phyloP scores from a whole-genome alignment of 75 land plant species.

The Pinus albicaulis region DNA sequence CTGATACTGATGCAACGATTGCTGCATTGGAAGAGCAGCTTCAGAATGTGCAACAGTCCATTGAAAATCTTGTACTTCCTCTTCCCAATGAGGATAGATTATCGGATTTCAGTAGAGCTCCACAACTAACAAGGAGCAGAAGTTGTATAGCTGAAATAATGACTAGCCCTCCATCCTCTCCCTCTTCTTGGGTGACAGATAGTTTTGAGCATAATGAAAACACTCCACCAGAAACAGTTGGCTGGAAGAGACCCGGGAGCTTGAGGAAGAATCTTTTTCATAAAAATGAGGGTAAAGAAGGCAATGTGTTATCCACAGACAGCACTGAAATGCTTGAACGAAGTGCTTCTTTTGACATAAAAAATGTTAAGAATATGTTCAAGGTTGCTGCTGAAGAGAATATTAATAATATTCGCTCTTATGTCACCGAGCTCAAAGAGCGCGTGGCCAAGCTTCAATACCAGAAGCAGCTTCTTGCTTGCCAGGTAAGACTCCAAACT shows the following conservation, averaged over 20 bases:
- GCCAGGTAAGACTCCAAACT: slow-evolving; percentile 14
- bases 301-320: background rate
- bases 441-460: slow-evolving; percentile 27
- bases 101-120: background rate
- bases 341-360: background rate
- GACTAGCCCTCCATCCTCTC: background rate
- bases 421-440: slow-evolving; percentile 30
- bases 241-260: background rate
- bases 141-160: slow-evolving; percentile 30
- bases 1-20: slow-evolving; percentile 28
- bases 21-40: slow-evolving; percentile 20
- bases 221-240: background rate
- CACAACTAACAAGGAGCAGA: slow-evolving; percentile 30
- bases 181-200: background rate
- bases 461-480: slow-evolving; percentile 31
- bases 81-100: slow-evolving; percentile 14
- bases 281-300: background rate
- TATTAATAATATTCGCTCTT: slow-evolving; percentile 23
- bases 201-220: slow-evolving; percentile 2
- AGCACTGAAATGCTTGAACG: background rate
- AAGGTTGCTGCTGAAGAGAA: slow-evolving; percentile 32
- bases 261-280: slow-evolving; percentile 6
- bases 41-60: slow-evolving; percentile 21
- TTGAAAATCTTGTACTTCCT: slow-evolving; percentile 22
- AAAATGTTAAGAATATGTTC: slow-evolving; percentile 18